Evolutionary conservation across 768 basidiomycete species (phyloP), one percentile per base, ranked within the genome.

Genomic region (Lactarius deliciosus): DNA sequence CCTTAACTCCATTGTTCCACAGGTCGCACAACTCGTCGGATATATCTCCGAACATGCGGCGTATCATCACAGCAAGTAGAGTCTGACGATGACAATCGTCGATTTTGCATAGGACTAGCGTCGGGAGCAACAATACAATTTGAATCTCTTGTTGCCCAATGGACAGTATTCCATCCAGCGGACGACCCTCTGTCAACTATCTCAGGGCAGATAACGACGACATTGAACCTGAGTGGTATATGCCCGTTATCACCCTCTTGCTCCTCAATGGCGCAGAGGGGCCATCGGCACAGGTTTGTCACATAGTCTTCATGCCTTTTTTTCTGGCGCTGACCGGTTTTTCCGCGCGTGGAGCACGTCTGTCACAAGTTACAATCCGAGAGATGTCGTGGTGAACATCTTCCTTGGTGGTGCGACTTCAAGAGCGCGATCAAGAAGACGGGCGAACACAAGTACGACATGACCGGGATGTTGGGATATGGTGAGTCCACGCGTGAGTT

Each of bases 401-500:
- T 84, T 13, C 97, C 97, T 2, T 99, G 97, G 97, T 98, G 93
- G 91, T 87, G 94, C 60, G 96, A 96, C 34, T 98, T 96, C 79
- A 86, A 88, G 96, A 28, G 28, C 50, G 83, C 88, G 45, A 90
- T 98, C 77, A 93, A 87, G 78, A 84, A 85, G 68, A 82, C 85
- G 41, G 84, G 83, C 41, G 94, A 94, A 71, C 86, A 94, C 81
- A 96, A 91, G 77, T 95, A 28, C 28, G 28, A 28, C 28, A 3
- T 28, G 28, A 28, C 28, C 32, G 8, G 32, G 32, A n/a, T n/a
- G n/a, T n/a, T n/a, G n/a, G n/a, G n/a, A n/a, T n/a, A n/a, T n/a
- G n/a, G n/a, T n/a, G n/a, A n/a, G n/a, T n/a, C n/a, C n/a, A n/a
- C n/a, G n/a, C n/a, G n/a, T n/a, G n/a, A n/a, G n/a, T n/a, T n/a